Evolutionary conservation across 2,329 filamentous ascomycete species (phyloP), one percentile per base, ranked within the genome.

Genomic region (Tympanopsis confertula): DNA sequence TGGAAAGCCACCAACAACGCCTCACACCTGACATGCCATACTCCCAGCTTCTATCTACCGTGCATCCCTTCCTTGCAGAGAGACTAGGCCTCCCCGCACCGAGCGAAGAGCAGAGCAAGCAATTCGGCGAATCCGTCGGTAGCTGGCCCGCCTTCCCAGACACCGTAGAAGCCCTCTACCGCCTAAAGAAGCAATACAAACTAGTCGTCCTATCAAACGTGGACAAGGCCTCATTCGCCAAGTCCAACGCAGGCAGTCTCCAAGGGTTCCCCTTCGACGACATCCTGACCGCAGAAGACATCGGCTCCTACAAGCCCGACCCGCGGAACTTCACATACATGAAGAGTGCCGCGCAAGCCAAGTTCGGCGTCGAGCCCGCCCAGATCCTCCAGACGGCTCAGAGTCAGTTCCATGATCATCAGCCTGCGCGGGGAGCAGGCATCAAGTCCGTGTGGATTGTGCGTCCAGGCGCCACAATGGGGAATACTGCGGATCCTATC

Each of bases 221-320:
- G 1, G 72, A 78, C 49, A 58, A 59, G 5, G 57, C 49, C 2
- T 71, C 68, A 1, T 78, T 79, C 45, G 47, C 55, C 0, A 38
- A 39, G 13, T 65, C 57, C 2, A 60, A 66, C 13, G 50, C 57
- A 1, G 63, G 68, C 0, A 65, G 69, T 0, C 53, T 79, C 2
- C 47, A 63, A 26, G 64, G 63, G 1, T 59, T 69, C 18, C 46
- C 61, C 1, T 68, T 85, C 47, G 77, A 82, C 46, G 63, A 69
- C 3, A 58, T 83, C 26, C 69, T 80, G 49, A 85, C 79, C 0
- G 82, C 82, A 0, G 65, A 86, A 51, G 76, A 84, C 29, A 71
- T 86, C 19, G 80, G 81, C 0, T 70, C 66, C 13, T 86, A 86
- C 51, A 87, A 86, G 57, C 82, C 82, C 0, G 66, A 77, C 45